These are phyloP conservation scores for Chaetomium fimeti DNA, from an alignment of 495 filamentous ascomycete species.

Conservation along the genomic window DNA sequence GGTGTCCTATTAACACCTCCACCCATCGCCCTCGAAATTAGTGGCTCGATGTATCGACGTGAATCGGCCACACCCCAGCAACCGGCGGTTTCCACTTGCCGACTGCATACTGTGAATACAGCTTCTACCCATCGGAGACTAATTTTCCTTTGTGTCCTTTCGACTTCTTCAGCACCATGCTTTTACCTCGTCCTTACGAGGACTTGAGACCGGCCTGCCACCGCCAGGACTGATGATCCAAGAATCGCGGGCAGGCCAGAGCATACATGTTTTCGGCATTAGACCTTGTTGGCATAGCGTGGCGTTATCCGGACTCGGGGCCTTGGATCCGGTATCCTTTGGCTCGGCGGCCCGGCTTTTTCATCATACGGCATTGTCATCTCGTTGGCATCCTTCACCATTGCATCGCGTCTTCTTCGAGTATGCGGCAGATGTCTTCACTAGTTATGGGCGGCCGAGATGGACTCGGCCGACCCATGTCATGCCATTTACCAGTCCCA, in stretches of 20 bases:
- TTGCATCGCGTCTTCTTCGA: slow-evolving; percentile 21
- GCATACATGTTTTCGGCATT: slow-evolving; percentile 26
- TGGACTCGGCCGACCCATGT: not conserved
- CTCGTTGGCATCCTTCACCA: slow-evolving; percentile 22
- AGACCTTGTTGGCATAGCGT: slow-evolving; percentile 34
- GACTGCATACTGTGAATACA: slow-evolving; percentile 9
- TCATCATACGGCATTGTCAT: slow-evolving; percentile 24
- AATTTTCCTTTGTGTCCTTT: slow-evolving; percentile 19
- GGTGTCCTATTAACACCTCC: slow-evolving; percentile 61
- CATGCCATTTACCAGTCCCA: slow-evolving; percentile 17
- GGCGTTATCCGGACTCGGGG: slow-evolving; percentile 29
- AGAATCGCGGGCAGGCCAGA: slow-evolving; percentile 29
- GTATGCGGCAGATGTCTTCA: slow-evolving; percentile 16
- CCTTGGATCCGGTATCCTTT: slow-evolving; percentile 33
- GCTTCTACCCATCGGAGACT: not conserved
- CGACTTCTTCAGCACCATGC: slow-evolving; percentile 4
- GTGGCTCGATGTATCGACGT: not conserved
- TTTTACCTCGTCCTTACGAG: slow-evolving; percentile 2
- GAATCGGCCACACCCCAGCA: not conserved
- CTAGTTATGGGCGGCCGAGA: slow-evolving; percentile 1
- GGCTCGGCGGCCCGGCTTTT: slow-evolving; percentile 26
- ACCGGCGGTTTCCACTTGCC: not conserved
- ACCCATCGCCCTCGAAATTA: not conserved
- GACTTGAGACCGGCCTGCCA: slow-evolving; percentile 12
- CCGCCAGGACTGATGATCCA: slow-evolving; percentile 29